Evolutionary conservation across 2,329 filamentous ascomycete genomes (phyloP).

Genomic region (Talaromyces sp.): DNA sequence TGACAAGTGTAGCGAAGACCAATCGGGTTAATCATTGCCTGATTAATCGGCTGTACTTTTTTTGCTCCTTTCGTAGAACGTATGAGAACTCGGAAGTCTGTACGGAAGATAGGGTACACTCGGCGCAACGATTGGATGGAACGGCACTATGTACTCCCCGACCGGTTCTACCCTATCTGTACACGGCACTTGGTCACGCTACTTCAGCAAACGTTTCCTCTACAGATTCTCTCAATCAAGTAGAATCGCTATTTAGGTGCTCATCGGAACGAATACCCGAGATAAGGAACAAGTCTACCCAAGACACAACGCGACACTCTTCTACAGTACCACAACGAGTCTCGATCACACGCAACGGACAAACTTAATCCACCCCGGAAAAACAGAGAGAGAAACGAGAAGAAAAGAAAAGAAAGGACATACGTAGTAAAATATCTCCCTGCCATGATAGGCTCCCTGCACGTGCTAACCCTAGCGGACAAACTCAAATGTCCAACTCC

Average conservation of each 20-base stretch:
- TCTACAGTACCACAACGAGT: neutral
- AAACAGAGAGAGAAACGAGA: neutral
- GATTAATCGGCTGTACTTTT: neutral
- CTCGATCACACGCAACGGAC: neutral
- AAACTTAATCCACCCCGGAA: neutral
- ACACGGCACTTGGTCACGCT: neutral
- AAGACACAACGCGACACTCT: neutral
- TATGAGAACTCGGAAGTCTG: no score
- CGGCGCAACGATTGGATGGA: neutral
- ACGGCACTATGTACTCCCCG: neutral
- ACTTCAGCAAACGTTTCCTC: neutral
- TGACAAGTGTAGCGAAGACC: neutral
- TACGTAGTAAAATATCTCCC: neutral
- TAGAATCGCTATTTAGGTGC: no score
- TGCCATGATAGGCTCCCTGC: neutral
- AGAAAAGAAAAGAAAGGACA: neutral
- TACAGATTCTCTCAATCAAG: neutral
- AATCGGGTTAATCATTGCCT: neutral
- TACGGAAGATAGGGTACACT: neutral
- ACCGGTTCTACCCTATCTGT: constrained; percentile 7
- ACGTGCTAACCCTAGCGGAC: neutral
- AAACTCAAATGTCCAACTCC: constrained; percentile 2
- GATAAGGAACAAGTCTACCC: neutral
- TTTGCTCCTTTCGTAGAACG: no score
- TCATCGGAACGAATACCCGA: neutral